Conservation (phyloP, 805 yeast genomes). For the Metschnikowia bowlesiae region DNA sequence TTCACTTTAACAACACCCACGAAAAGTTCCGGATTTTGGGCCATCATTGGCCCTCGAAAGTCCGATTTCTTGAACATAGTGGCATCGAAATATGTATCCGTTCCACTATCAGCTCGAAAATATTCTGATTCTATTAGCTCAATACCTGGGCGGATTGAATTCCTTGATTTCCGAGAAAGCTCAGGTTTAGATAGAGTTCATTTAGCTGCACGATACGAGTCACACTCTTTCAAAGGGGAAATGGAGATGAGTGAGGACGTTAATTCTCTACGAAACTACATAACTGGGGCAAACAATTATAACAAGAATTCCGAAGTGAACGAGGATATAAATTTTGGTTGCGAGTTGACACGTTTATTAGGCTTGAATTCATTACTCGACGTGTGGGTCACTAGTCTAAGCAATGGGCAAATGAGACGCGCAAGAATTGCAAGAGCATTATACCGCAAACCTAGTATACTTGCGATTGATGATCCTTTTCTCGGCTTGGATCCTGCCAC, state of each 20-base stretch:
- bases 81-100: constrained; percentile 50
- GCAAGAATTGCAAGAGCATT: constrained; percentile 80
- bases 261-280: constrained; percentile 50
- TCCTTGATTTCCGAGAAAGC: constrained; percentile 31
- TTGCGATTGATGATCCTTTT: constrained; percentile 87
- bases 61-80: constrained; percentile 50
- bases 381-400: constrained; percentile 80
- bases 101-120: constrained; percentile 49
- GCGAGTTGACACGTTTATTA: constrained; percentile 45
- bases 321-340: constrained; percentile 35
- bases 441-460: constrained; percentile 56
- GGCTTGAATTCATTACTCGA: constrained; percentile 53
- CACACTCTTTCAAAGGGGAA: constrained; percentile 65
- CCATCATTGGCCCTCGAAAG: constrained; percentile 43
- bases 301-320: constrained; percentile 28
- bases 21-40: constrained; percentile 25
- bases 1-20: constrained; percentile 20
- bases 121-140: constrained; percentile 44
- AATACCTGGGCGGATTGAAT: constrained; percentile 29
- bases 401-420: constrained; percentile 92
- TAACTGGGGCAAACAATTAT: constrained; percentile 55
- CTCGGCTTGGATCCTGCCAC: constrained; percentile 84
- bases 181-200: constrained; percentile 53
- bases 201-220: constrained; percentile 85
- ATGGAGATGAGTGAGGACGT: constrained; percentile 54